Evolutionary conservation across 768 basidiomycete species (phyloP), one percentile per base, ranked within the genome.

Genomic region (Solioccasus polychromus): DNA sequence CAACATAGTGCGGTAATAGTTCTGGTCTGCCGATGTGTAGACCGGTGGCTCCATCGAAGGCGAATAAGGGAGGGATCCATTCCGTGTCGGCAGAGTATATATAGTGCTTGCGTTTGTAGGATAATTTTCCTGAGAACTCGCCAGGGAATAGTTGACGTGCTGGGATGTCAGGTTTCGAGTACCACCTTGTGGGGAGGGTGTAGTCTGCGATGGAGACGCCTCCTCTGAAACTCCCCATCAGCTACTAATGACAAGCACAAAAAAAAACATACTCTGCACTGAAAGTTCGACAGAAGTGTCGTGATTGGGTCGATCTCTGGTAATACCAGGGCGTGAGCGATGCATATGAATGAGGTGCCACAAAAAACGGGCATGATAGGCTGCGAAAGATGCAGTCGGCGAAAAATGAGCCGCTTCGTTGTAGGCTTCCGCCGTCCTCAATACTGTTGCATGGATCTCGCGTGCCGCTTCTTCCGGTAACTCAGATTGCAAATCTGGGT

Each of bases 291-390:
- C 71, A 43, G 76, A 64, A 55, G 73, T 62, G 52, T 58, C 68
- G 37, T 73, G 60, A 68, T 58, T 67, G 54, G 41, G 62, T 55
- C 48, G 73, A 35, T 61, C 63, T 44, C 74, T 55, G 59, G 61
- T 50, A 71, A 70, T 52, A 47, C 61, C 40, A 47, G 73, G 73
- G 45, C 77, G 76, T 39, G 73, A 63, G 53, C 78, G 77, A 57
- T 80, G 75, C 45, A 75, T 74, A 55, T 88, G 74, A 30, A 91
- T 73, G 36, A 92, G 72, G 45, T 75, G 79, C 58, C 80, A 79
- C 30, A 92, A 68, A 68, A 92, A 92, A 40, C 88, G 83, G 31
- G 85, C 80, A 56, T 92, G 89, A 51, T 83, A 82, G 26, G 80
- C 80, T n/a, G 83, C 83, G 15, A 81, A 78, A 32, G 78, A 79